A percentile compares a stretch with the other conserved stretches of the same genome.
Evolutionary conservation across 1,139 yeast genomes (phyloP).

Genomic region (Lodderomyces oxycetoniae): DNA sequence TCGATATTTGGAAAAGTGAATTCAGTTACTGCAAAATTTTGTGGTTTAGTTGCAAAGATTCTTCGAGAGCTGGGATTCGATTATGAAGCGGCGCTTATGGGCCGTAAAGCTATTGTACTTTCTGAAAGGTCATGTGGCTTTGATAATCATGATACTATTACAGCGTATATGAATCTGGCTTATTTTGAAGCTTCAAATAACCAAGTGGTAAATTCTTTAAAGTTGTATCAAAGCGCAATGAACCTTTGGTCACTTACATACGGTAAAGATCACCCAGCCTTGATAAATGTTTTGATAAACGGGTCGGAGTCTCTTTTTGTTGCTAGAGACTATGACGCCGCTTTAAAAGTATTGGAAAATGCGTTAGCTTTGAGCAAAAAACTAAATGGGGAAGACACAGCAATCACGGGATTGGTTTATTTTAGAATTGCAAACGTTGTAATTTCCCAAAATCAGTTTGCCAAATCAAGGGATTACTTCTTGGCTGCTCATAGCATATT

Average conservation of each 20-base stretch:
- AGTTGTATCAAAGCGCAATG: constrained; percentile 58
- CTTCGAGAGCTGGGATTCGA: constrained; percentile 59
- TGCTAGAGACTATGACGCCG: constrained; percentile 34
- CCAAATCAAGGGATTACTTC: constrained; percentile 52
- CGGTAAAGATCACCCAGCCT: constrained; percentile 64
- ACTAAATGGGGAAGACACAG: constrained; percentile 54
- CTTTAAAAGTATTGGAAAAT: constrained; percentile 43
- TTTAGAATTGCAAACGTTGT: constrained; percentile 67
- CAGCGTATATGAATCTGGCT: constrained; percentile 72
- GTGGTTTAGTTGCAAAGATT: constrained; percentile 59
- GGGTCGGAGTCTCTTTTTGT: constrained; percentile 59
- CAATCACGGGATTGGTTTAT: constrained; percentile 54
- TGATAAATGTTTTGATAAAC: constrained; percentile 60
- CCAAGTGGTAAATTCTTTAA: constrained; percentile 57
- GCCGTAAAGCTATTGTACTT: constrained; percentile 68
- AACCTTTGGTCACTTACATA: constrained; percentile 51
- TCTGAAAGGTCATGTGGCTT: constrained; percentile 78
- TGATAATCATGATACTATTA: constrained; percentile 73
- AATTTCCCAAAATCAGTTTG: constrained; percentile 48
- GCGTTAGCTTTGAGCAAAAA: constrained; percentile 44
- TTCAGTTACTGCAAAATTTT: constrained; percentile 71
- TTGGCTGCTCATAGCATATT: constrained; percentile 50
- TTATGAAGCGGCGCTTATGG: constrained; percentile 59
- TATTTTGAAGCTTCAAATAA: constrained; percentile 61
- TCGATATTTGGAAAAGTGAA: constrained; percentile 83